These are phyloP conservation scores for Beauveria rudraprayagi DNA, from an alignment of 2,329 filamentous ascomycete genomes.

Conservation along the genomic window DNA sequence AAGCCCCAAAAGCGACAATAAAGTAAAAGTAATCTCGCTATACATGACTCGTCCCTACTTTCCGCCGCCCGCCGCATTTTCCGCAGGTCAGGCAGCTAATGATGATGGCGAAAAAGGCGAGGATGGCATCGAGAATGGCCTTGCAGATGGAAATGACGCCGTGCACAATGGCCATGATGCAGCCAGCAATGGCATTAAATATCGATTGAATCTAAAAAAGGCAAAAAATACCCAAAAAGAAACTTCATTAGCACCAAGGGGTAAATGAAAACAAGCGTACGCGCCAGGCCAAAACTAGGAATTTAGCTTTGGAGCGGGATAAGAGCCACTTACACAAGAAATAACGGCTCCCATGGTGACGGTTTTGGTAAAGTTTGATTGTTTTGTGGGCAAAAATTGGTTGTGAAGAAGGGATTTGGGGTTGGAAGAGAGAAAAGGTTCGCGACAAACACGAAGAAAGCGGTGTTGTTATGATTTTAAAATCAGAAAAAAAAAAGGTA, in stretches of 20 bases:
- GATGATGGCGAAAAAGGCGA: slow-evolving; percentile 57
- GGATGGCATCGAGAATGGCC: slow-evolving; percentile 60
- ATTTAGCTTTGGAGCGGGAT: background rate
- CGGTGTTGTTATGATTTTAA: background rate
- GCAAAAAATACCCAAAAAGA: background rate
- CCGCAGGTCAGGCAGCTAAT: slow-evolving; percentile 57
- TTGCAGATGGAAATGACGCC: slow-evolving; percentile 57
- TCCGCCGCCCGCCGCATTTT: slow-evolving; percentile 24
- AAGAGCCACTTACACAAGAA: slow-evolving; percentile 61
- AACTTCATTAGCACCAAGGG: background rate
- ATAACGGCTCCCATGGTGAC: slow-evolving; percentile 68
- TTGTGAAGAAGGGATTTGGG: background rate
- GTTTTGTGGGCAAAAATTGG: too few relatives aligned
- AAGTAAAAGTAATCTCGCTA: background rate
- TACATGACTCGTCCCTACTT: slow-evolving; percentile 7
- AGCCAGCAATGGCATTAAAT: slow-evolving; percentile 56
- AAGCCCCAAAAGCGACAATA: background rate
- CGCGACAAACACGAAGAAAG: too few relatives aligned
- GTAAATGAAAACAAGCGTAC: background rate
- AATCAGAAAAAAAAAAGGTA: background rate
- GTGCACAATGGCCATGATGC: slow-evolving; percentile 60
- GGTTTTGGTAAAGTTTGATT: slow-evolving; percentile 7
- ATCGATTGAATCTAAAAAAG: slow-evolving; percentile 45
- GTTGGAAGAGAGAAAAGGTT: background rate
- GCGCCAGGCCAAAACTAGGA: background rate